Percentiles rank a stretch among this genome's conserved stretches.
Evolutionary conservation across 768 basidiomycete genomes (phyloP).

Genomic region (Hortiboletus campestris): DNA sequence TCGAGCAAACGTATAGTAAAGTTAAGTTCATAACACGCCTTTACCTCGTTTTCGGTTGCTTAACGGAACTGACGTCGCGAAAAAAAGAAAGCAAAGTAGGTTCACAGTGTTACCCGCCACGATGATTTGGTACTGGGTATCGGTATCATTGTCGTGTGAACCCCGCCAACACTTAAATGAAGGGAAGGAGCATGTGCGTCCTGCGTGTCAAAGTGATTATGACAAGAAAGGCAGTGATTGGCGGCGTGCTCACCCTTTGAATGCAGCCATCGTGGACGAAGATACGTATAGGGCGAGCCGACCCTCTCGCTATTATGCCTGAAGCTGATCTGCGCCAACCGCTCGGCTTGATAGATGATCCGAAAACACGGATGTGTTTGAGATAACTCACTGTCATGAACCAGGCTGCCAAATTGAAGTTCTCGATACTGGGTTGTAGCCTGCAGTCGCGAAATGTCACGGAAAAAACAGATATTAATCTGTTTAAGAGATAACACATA

Average conservation of each 20-base stretch:
- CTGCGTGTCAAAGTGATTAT: background rate
- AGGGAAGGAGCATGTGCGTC: background rate
- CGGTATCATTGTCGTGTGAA: background rate
- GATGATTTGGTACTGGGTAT: background rate
- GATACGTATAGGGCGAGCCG: background rate
- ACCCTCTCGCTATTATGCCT: background rate
- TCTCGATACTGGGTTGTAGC: background rate
- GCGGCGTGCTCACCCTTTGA: background rate
- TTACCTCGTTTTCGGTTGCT: slow-evolving; percentile 25
- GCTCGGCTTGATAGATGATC: background rate
- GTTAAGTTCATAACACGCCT: slow-evolving; percentile 23
- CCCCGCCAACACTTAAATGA: background rate
- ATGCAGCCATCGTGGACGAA: background rate
- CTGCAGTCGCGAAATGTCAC: background rate
- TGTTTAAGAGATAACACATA: background rate
- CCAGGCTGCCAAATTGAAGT: background rate
- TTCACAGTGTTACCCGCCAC: background rate
- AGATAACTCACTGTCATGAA: slow-evolving; percentile 4
- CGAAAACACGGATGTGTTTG: background rate
- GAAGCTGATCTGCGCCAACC: slow-evolving; percentile 7
- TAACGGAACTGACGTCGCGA: slow-evolving; percentile 14
- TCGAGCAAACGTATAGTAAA: background rate
- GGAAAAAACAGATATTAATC: too few relatives aligned
- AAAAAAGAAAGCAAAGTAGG: background rate
- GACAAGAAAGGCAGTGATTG: background rate